Conservation (phyloP, 805 yeast species). For the Zygotorulaspora sp. region DNA sequence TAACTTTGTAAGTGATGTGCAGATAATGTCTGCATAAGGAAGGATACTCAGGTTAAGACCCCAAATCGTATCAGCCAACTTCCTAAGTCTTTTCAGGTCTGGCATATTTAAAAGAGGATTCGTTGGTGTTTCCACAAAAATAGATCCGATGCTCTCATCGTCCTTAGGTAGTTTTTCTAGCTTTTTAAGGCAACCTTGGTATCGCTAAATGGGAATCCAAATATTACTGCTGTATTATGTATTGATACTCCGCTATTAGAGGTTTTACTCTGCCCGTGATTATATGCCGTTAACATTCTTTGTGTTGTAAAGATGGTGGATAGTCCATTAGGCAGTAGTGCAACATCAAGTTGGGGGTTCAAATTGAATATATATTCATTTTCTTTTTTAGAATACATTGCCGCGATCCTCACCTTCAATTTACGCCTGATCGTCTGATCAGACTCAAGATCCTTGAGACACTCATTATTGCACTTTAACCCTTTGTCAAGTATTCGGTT, state of each 20-base stretch:
- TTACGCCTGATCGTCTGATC: no score
- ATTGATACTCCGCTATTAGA: background rate
- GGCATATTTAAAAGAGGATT: slow-evolving; percentile 85
- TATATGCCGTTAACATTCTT: slow-evolving; percentile 26
- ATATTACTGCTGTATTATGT: slow-evolving; percentile 53
- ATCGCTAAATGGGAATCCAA: slow-evolving; percentile 92
- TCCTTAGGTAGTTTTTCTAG: slow-evolving; percentile 53
- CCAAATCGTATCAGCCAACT: slow-evolving; percentile 75
- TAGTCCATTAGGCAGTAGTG: slow-evolving; percentile 82
- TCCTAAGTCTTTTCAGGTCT: slow-evolving; percentile 54
- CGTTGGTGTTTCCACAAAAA: slow-evolving; percentile 87
- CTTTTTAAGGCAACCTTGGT: slow-evolving; percentile 72
- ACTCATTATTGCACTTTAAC: no score
- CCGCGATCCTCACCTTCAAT: no score
- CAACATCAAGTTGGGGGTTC: slow-evolving; percentile 52
- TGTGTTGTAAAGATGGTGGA: slow-evolving; percentile 79
- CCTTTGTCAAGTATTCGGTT: slow-evolving; percentile 3
- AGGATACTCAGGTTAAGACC: slow-evolving; percentile 60
- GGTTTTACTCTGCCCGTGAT: slow-evolving; percentile 1
- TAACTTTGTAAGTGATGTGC: slow-evolving; percentile 82
- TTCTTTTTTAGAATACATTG: no score
- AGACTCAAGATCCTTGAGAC: no score
- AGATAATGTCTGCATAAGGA: slow-evolving; percentile 72
- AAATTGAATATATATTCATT: slow-evolving; percentile 7
- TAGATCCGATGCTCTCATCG: slow-evolving; percentile 48